A percentile compares a stretch with the other conserved stretches of the same genome.
Conservation (phyloP, 495 filamentous ascomycete genomes). For the Hypoxylon lenormandii region DNA sequence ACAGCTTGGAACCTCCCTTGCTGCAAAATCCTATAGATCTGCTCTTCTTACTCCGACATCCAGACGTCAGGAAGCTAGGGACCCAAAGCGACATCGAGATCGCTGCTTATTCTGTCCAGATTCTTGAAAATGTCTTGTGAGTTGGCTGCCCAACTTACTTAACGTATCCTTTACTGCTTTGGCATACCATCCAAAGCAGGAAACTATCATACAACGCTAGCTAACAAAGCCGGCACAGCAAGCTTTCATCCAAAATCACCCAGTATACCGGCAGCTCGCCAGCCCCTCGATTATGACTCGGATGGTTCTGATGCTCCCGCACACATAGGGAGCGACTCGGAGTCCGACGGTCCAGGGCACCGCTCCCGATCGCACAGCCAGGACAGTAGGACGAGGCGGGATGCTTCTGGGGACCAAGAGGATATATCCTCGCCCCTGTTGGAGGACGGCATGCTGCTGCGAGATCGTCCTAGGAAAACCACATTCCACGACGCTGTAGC, state of each 20-base stretch:
- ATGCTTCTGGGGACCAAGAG: slow-evolving; percentile 6
- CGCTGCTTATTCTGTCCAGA: slow-evolving; percentile 6
- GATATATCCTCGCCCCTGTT: slow-evolving; percentile 35
- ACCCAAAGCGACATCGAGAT: slow-evolving; percentile 1
- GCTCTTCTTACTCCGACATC: slow-evolving; percentile 4
- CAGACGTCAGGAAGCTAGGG: slow-evolving; percentile 3
- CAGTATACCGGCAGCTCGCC: slow-evolving; percentile 32
- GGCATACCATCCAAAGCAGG: neutral
- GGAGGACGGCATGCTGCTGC: slow-evolving; percentile 72
- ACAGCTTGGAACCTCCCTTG: slow-evolving; percentile 1
- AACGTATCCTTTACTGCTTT: neutral
- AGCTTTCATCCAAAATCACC: slow-evolving; percentile 43
- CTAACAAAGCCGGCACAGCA: slow-evolving; percentile 42
- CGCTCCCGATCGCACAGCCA: slow-evolving; percentile 5
- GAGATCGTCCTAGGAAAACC: slow-evolving; percentile 81
- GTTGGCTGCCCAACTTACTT: slow-evolving; percentile 11
- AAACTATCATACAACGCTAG: slow-evolving; percentile 3
- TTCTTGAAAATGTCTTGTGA: slow-evolving; percentile 39
- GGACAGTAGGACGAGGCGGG: slow-evolving; percentile 10
- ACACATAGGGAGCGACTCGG: slow-evolving; percentile 42
- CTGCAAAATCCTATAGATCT: slow-evolving; percentile 1
- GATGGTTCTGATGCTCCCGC: slow-evolving; percentile 43
- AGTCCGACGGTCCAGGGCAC: slow-evolving; percentile 16
- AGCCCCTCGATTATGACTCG: slow-evolving; percentile 47
- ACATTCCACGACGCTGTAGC: slow-evolving; percentile 86